Base-by-base conservation (phyloP, 495 filamentous ascomycete species). In the Amphirosellinia nigrospora region DNA sequence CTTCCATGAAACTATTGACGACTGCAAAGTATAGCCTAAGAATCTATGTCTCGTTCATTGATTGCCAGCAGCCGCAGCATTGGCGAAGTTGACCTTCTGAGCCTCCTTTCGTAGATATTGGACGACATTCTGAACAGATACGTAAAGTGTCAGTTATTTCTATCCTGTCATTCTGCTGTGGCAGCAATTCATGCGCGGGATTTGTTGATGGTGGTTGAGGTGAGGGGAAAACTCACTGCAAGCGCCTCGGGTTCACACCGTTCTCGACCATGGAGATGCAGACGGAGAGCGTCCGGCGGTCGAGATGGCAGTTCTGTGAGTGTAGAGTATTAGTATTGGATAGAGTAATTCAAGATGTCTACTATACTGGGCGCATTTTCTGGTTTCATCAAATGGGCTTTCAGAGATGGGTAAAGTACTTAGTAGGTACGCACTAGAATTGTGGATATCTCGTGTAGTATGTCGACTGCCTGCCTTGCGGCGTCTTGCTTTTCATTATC, bases 241-340 rank as follows among this genome's bases (percentile, higher is more conserved):
- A 99, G 83, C 10, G 94, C 96, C 78, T 98, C 7, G 96, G 96
- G 80, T 96, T 97, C 11, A 98, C 93, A 7, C 96, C 96, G 79
- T 98, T 98, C 81, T 99, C 96, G 70, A 99, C 82, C 75, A 99
- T 87, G 52, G 93, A 97, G 65, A 98, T 95, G 77, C 96, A 99
- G 65, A 96, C 90, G 10, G 94, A 97, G 15, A 99, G 86, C 10
- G 94, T 93, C 45, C 92, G 91, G 23, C 96, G 89, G 79, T 97
- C 94, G 38, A 99, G 89, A 72, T 96, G 86, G 39, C 94, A 97
- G 78, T 98, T 97, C 96, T 98, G 71, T 56, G 19, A n/a, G 7
- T 39, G 7, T n/a, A 21, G 43, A n/a, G 16, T 46, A 43, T 48
- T 48, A 48, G 58, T 59, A 11, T 46, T 0, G 7, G 34, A 36